Evolutionary conservation across 331 rosid species (phyloP).

Genomic region (Telfairia occidentalis): DNA sequence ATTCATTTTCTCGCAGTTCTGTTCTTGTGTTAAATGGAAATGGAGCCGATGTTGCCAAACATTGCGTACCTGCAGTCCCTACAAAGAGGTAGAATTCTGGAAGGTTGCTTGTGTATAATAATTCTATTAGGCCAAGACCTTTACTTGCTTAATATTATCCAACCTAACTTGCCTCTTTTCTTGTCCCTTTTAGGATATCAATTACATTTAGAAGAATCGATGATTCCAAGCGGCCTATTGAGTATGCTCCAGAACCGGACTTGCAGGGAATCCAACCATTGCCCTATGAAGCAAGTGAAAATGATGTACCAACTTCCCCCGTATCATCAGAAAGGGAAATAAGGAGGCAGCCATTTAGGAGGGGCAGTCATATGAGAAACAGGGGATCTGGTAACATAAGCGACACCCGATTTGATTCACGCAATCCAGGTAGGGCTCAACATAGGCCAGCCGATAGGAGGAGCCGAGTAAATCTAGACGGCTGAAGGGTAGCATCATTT

Average conservation of each 20-base stretch:
- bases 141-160: neutral
- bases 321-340: constrained; percentile 22
- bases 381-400: constrained; percentile 32
- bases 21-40: constrained; percentile 87
- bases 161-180: constrained; percentile 1
- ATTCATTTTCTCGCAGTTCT: constrained; percentile 49
- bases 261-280: constrained; percentile 64
- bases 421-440: constrained; percentile 25
- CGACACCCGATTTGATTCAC: constrained; percentile 32
- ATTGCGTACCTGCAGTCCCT: constrained; percentile 93
- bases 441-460: constrained; percentile 35
- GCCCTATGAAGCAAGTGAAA: constrained; percentile 38
- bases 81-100: constrained; percentile 36
- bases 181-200: constrained; percentile 47
- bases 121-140: neutral
- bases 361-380: constrained; percentile 35
- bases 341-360: constrained; percentile 31
- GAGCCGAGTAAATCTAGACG: constrained; percentile 26
- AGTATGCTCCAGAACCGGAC: constrained; percentile 56
- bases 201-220: constrained; percentile 95
- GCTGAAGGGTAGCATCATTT: constrained; percentile 20
- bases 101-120: neutral
- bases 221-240: constrained; percentile 44
- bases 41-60: constrained; percentile 93
- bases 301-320: constrained; percentile 23